Evolutionary conservation across 257 asterid species (phyloP).

Genomic region (Fraxinus anomala): DNA sequence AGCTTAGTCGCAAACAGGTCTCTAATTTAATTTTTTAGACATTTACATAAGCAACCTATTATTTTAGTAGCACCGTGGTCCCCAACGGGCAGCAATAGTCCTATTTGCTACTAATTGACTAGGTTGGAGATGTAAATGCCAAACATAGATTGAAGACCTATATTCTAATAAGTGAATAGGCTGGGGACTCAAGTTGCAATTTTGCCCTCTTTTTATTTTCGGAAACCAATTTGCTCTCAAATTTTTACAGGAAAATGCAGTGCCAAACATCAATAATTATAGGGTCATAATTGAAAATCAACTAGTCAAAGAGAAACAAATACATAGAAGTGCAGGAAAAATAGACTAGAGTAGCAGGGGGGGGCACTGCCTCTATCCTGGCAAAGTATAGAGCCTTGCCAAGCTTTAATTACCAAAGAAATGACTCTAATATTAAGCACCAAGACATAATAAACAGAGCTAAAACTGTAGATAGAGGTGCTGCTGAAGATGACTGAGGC

Average conservation of each 20-base stretch:
- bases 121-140: too few species aligned
- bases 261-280: background rate
- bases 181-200: background rate
- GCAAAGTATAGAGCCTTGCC: background rate
- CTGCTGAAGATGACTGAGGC: constrained; percentile 36
- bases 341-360: background rate
- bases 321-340: background rate
- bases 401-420: constrained; percentile 16
- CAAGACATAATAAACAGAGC: constrained; percentile 26
- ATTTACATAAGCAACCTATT: background rate
- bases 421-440: constrained; percentile 22
- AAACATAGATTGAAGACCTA: too few species aligned
- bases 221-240: background rate
- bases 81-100: background rate
- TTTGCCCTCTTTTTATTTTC: too few species aligned
- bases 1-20: too few species aligned
- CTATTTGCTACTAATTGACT: background rate
- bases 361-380: constrained; percentile 72
- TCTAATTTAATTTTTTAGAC: background rate
- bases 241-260: background rate
- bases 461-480: constrained; percentile 31
- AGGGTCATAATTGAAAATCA: background rate
- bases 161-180: background rate
- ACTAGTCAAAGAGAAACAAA: background rate
- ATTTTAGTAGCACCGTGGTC: background rate